Base-by-base conservation (phyloP, 1,284 basidiomycete species). In the Fistulina hepatica region DNA sequence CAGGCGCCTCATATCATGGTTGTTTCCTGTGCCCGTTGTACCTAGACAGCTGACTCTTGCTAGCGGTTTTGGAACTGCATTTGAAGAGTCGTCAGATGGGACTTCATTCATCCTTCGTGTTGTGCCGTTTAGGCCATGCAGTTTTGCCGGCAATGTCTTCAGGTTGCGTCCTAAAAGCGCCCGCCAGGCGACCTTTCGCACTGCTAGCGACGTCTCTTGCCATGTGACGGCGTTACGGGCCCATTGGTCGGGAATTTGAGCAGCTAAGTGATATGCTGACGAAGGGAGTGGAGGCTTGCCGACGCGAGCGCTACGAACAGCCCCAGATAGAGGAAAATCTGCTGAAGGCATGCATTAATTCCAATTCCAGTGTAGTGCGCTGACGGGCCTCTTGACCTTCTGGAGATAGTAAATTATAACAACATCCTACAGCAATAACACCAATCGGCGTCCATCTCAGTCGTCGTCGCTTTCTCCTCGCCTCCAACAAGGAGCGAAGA, bases 121-220 rank as follows among this genome's bases (percentile, higher is more conserved):
- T 10, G 13, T 36, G 16, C 7, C 25, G 11, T 5, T 6, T 25
- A 9, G 24, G 24, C 24, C 24, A n/a, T 13, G 10, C 9, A 3
- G 28, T 13, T 19, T n/a, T 17, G n/a, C 34, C n/a, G 12, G 3
- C 15, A 3, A 8, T 9, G 15, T 32, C 23, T 36, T 24, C 21
- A 13, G 12, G 19, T 36, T 34, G 15, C 41, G 34, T n/a, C 21
- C 15, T 34, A 39, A 32, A 22, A 81, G 56, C 1, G 78, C 77
- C 12, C 80, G 62, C 67, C 76, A 83, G 7, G 71, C 67, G 22
- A 81, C 67, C 50, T 82, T 82, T 17, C 69, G 63, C 27, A 76
- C 55, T 2, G 76, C 65, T 1, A 80, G 57, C 46, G 59, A 28
- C 51, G 56, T 70, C 52, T 73, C 47, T 53, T 63, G 37, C 47